phyloP scores from a whole-genome alignment of 169 alveolate genomes.

The Plasmodium coatneyi region DNA sequence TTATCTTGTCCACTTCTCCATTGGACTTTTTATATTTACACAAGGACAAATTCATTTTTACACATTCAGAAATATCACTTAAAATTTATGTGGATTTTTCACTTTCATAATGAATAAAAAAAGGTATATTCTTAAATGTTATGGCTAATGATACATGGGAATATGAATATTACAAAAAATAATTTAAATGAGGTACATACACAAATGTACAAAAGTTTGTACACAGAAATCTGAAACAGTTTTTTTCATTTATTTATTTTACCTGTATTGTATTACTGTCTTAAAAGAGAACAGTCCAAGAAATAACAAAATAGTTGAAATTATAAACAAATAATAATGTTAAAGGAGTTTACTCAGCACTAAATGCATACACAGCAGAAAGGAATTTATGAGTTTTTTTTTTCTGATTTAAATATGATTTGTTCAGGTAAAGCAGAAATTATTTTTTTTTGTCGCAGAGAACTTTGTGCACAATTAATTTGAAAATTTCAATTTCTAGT shows the following conservation, averaged over 20 bases:
- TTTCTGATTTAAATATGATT: not conserved
- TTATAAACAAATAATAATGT: not conserved
- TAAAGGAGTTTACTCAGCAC: not conserved
- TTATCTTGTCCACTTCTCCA: slow-evolving; percentile 24
- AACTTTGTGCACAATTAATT: not conserved
- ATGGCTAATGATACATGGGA: not conserved
- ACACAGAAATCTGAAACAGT: not conserved
- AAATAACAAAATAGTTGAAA: not conserved
- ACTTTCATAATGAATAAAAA: not conserved
- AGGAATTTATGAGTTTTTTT: not conserved
- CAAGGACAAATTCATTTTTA: slow-evolving; percentile 4
- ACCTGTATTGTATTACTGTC: not conserved
- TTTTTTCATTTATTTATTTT: not conserved
- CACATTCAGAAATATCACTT: not conserved
- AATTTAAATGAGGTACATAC: not conserved
- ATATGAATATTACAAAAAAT: not conserved
- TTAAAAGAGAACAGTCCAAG: not conserved
- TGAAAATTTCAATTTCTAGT: slow-evolving; percentile 1
- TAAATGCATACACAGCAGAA: not conserved
- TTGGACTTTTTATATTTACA: slow-evolving; percentile 11
- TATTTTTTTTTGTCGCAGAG: not conserved
- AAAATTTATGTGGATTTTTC: not conserved
- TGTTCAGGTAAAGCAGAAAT: not conserved
- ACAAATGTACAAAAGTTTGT: not conserved
- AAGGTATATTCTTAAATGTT: slow-evolving; percentile 16